Evolutionary conservation across 1,139 yeast genomes (phyloP).

Genomic region (Zygosaccharomyces pseudobailii): DNA sequence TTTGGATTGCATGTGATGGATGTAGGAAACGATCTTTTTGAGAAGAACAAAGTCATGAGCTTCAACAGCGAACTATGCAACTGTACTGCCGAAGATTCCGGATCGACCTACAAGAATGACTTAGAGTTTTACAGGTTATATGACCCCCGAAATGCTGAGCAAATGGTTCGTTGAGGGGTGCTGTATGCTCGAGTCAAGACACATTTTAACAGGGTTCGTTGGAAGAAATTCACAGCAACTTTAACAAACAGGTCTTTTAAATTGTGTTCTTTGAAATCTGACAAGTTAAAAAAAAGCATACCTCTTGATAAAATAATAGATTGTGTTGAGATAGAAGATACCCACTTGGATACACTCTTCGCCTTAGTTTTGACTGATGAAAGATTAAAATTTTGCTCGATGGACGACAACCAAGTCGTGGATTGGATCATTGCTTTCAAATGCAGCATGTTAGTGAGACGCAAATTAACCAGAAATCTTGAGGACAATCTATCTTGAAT

Average conservation of each 20-base stretch:
- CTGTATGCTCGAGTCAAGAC: constrained; percentile 18
- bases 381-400: constrained; percentile 20
- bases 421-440: constrained; percentile 27
- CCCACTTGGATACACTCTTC: constrained; percentile 14
- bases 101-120: constrained; percentile 16
- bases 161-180: constrained; percentile 14
- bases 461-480: not conserved
- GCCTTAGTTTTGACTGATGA: constrained; percentile 19
- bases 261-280: constrained; percentile 18
- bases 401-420: constrained; percentile 20
- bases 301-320: constrained; percentile 20
- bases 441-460: constrained; percentile 20
- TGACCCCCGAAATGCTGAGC: constrained; percentile 16
- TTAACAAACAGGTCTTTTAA: constrained; percentile 17
- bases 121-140: constrained; percentile 19
- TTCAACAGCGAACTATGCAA: not conserved
- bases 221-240: constrained; percentile 21
- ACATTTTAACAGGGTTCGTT: constrained; percentile 20
- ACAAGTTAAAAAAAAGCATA: constrained; percentile 12
- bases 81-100: constrained; percentile 4
- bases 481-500: not conserved
- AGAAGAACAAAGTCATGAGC: not conserved
- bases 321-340: constrained; percentile 20
- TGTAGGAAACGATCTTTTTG: constrained; percentile 2
- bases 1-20: constrained; percentile 6